A percentile compares a stretch with the other conserved stretches of the same genome.
phyloP scores from a whole-genome alignment of 305 asterid genomes.

The Fraxinus latifolia region DNA sequence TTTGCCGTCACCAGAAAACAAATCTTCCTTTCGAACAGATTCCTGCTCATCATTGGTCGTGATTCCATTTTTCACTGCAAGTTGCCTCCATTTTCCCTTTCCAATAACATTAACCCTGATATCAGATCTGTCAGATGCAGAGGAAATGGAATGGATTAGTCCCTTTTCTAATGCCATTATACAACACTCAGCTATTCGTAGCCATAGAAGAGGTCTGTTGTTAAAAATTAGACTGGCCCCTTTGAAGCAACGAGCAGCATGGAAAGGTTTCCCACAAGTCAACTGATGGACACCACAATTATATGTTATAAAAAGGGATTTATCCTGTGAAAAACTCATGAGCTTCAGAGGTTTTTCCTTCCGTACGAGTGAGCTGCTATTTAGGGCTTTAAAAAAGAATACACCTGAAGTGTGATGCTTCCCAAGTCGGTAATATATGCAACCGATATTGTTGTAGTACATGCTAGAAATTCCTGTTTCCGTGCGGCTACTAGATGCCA shows the following conservation, averaged over 20 bases:
- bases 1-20: constrained; percentile 34
- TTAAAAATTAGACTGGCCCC: constrained; percentile 55
- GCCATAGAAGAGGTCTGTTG: constrained; percentile 77
- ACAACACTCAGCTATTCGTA: constrained; percentile 91
- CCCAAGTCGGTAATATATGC: constrained; percentile 46
- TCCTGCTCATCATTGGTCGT: constrained; percentile 35
- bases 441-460: constrained; percentile 49
- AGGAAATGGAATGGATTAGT: constrained; percentile 40
- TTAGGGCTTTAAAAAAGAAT: constrained; percentile 46
- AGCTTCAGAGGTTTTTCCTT: constrained; percentile 74
- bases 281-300: constrained; percentile 73
- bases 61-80: constrained; percentile 45
- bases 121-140: constrained; percentile 39
- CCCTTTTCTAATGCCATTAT: constrained; percentile 86
- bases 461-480: constrained; percentile 43
- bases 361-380: constrained; percentile 41
- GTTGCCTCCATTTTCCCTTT: constrained; percentile 89
- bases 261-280: constrained; percentile 83
- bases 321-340: constrained; percentile 68
- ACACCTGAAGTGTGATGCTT: constrained; percentile 39
- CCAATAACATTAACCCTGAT: constrained; percentile 70
- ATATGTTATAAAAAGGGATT: constrained; percentile 64
- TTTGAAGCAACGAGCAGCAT: constrained; percentile 73
- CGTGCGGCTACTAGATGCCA: constrained; percentile 40
- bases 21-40: constrained; percentile 34